Conservation (phyloP, 169 alveolate genomes). For the Cryptosporidium baileyi region DNA sequence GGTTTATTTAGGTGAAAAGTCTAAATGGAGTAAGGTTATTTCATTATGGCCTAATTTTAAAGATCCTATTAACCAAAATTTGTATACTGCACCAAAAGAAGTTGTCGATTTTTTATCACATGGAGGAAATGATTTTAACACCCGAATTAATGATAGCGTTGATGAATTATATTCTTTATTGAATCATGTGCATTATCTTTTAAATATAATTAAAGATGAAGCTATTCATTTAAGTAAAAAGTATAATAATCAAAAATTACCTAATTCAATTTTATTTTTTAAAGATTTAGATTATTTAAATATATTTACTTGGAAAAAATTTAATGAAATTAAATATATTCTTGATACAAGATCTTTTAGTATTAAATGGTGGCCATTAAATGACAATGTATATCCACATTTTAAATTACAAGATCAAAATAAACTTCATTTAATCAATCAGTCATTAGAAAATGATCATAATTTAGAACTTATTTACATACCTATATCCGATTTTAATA, state of each 20-base stretch:
- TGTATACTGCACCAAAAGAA: constrained; percentile 67
- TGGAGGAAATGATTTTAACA: constrained; percentile 32
- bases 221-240: constrained; percentile 3
- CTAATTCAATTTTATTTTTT: neutral
- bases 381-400: neutral
- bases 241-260: neutral
- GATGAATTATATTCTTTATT: constrained; percentile 41
- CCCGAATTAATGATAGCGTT: constrained; percentile 1
- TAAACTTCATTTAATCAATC: neutral
- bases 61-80: constrained; percentile 53
- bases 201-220: neutral
- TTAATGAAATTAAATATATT: constrained; percentile 16
- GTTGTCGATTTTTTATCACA: constrained; percentile 47
- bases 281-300: neutral
- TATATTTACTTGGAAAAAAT: constrained; percentile 43
- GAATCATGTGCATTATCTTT: constrained; percentile 22
- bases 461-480: constrained; percentile 11
- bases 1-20: constrained; percentile 33
- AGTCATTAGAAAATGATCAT: neutral
- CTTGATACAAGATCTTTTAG: constrained; percentile 62
- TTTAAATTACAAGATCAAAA: neutral
- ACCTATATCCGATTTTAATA: constrained; percentile 9
- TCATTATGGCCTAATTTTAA: constrained; percentile 23
- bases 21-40: constrained; percentile 41
- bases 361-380: constrained; percentile 56